Conservation (phyloP, 192 early-diverging fungal genomes). For the Coemansia nantahalensis region DNA sequence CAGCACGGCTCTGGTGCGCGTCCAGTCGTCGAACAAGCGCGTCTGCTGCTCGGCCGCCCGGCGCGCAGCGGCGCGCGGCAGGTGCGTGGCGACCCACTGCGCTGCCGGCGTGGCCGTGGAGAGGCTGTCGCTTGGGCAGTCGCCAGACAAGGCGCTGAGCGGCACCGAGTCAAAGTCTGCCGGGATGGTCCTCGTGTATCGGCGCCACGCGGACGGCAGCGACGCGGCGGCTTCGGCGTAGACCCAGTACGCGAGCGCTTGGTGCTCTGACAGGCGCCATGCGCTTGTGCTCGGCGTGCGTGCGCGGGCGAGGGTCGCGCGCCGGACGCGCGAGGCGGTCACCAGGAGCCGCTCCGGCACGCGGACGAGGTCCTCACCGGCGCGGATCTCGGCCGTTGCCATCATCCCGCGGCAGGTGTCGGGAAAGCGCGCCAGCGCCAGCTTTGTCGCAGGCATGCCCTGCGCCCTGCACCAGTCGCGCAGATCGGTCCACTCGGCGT, state of each 20-base stretch:
- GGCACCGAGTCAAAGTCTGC: slow-evolving; percentile 35
- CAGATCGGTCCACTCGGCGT: slow-evolving; percentile 23
- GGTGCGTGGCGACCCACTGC: slow-evolving; percentile 21
- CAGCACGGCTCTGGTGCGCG: slow-evolving; percentile 4
- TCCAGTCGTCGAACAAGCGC: slow-evolving; percentile 28
- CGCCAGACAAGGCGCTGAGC: slow-evolving; percentile 29
- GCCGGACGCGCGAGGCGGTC: slow-evolving; percentile 35
- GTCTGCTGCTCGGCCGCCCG: slow-evolving; percentile 20
- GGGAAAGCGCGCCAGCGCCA: slow-evolving; percentile 35
- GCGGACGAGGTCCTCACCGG: slow-evolving; percentile 27
- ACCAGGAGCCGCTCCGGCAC: slow-evolving; percentile 41
- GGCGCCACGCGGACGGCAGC: slow-evolving; percentile 10
- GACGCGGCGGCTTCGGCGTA: slow-evolving; percentile 10
- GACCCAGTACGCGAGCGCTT: slow-evolving; percentile 34
- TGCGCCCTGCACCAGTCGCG: slow-evolving; percentile 34
- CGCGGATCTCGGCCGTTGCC: slow-evolving; percentile 35
- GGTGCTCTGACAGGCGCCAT: slow-evolving; percentile 34
- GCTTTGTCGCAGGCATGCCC: slow-evolving; percentile 30
- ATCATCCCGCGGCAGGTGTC: slow-evolving; percentile 50
- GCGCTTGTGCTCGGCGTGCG: no score
- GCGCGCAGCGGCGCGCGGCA: slow-evolving; percentile 18
- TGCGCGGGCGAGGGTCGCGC: background rate
- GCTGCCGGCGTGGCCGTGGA: background rate
- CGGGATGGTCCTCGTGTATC: slow-evolving; percentile 32
- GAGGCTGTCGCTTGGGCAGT: slow-evolving; percentile 3